Percentiles rank a stretch among this genome's conserved stretches.
These are phyloP conservation scores for Aaosphaeria pasadenensis DNA, from an alignment of 2,329 filamentous ascomycete genomes.

Conservation along the genomic window DNA sequence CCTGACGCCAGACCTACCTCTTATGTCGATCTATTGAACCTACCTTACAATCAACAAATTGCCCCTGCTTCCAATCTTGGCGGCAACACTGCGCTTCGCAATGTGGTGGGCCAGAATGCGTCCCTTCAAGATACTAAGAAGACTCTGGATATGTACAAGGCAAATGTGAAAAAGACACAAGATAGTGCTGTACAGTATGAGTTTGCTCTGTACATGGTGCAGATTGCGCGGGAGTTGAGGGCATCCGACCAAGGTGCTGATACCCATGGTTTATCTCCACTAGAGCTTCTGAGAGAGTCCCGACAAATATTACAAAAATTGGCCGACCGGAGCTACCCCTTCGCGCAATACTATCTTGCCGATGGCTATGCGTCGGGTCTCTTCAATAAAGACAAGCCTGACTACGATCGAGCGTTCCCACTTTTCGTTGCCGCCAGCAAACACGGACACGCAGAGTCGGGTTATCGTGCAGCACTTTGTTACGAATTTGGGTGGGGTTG, in stretches of 20 bases:
- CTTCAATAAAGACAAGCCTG: slow-evolving; percentile 91
- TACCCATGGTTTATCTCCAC: slow-evolving; percentile 46
- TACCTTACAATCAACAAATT: slow-evolving; percentile 77
- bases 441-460: slow-evolving; percentile 94
- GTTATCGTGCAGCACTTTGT: slow-evolving; percentile 87
- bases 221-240: slow-evolving; percentile 74
- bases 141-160: slow-evolving; percentile 95
- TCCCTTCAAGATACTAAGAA: slow-evolving; percentile 88
- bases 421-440: slow-evolving; percentile 92
- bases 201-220: slow-evolving; percentile 91
- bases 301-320: slow-evolving; percentile 84
- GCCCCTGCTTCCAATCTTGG: slow-evolving; percentile 65
- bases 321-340: slow-evolving; percentile 85
- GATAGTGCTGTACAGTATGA: slow-evolving; percentile 90
- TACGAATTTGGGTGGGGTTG: slow-evolving; percentile 99
- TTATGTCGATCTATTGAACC: slow-evolving; percentile 60
- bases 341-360: slow-evolving; percentile 95
- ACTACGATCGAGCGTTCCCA: slow-evolving; percentile 87
- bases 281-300: slow-evolving; percentile 78
- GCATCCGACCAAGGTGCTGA: slow-evolving; percentile 24
- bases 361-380: slow-evolving; percentile 93
- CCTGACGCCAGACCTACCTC: slow-evolving; percentile 58
- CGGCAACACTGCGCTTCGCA: slow-evolving; percentile 78
- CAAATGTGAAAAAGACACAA: slow-evolving; percentile 95
- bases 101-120: slow-evolving; percentile 80